phyloP scores from a whole-genome alignment of 225 moss, liverwort and hornwort genomes.

The Asterella californica region DNA sequence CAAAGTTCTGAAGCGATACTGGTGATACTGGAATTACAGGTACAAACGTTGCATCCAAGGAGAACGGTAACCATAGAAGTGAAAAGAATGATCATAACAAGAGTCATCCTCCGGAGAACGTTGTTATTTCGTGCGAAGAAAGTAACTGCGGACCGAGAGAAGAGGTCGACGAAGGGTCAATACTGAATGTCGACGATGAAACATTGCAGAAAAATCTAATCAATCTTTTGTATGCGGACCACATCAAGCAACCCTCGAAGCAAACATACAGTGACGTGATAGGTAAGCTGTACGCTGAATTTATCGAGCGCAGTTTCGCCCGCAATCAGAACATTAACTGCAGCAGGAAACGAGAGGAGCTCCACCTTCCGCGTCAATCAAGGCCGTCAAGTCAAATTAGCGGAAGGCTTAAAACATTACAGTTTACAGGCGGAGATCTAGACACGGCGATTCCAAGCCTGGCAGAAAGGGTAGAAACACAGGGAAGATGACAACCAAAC shows the following conservation, averaged over 20 bases:
- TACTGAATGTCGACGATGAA: neutral
- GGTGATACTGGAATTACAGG: neutral
- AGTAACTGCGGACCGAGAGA: neutral
- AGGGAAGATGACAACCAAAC: too few relatives aligned
- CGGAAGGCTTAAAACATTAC: too few relatives aligned
- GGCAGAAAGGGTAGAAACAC: too few relatives aligned
- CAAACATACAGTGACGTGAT: neutral
- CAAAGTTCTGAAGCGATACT: neutral
- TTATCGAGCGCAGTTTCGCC: neutral
- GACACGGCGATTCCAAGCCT: too few relatives aligned
- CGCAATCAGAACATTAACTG: neutral
- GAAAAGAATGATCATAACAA: neutral
- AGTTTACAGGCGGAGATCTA: too few relatives aligned
- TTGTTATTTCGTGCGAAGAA: neutral
- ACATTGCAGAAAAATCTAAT: neutral
- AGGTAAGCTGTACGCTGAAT: neutral
- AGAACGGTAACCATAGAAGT: neutral
- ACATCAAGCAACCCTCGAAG: neutral
- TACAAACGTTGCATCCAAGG: neutral
- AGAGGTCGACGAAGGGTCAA: neutral
- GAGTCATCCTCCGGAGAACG: neutral
- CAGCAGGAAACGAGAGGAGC: too few relatives aligned
- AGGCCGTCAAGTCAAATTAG: too few relatives aligned
- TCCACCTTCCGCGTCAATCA: too few relatives aligned
- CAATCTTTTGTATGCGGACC: slow-evolving; percentile 9